Base-by-base conservation (phyloP, 192 early-diverging fungal species). In the Backusella tarrabulga region DNA sequence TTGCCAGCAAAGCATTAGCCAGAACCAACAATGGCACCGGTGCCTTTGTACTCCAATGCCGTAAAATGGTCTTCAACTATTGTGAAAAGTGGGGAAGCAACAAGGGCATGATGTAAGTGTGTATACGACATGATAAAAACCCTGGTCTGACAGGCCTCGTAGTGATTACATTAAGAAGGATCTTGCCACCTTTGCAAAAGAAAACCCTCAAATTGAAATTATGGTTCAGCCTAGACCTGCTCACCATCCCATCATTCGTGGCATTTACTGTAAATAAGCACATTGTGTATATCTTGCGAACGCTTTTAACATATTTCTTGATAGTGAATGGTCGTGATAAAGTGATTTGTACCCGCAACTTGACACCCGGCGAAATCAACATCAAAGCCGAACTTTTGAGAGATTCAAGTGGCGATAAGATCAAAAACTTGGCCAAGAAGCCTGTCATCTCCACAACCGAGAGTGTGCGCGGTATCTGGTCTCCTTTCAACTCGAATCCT, bases 401-500 rank as follows among this genome's bases (percentile, higher is more conserved):
- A 56, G 89, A 92, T 70, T 90, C 90, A 68, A 85, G 90, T 36
- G 94, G 92, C 26, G 72, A 81, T 23, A 87, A 86, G 77, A 81
- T 80, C 71, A 90, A 91, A 75, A 84, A 78, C 67, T 84, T 87
- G 23, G 86, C 89, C 81, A 92, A 92, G 78, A 87, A 86, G 67
- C 90, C 91, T 54, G 93, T 94, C 29, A 87, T 94, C 56, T 95
- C 94, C 5, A 90, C 92, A 23, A 94, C 91, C 40, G 87, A 88
- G 36, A 93, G 92, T 74, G 92, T 95, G 17, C 88, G 94, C 67
- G 94, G 93, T 60, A 93, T 93, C 75, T 95, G 91, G 90, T 94
- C 92, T 77, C 92, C 94, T 36, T 95, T 95, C 87, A 90, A 93
- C 71, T 83, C 88, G 52, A 83, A 88, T 36, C 84, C 83, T n/a